These are phyloP conservation scores for Penicillium canariense DNA, from an alignment of 495 filamentous ascomycete genomes.

Conservation along the genomic window DNA sequence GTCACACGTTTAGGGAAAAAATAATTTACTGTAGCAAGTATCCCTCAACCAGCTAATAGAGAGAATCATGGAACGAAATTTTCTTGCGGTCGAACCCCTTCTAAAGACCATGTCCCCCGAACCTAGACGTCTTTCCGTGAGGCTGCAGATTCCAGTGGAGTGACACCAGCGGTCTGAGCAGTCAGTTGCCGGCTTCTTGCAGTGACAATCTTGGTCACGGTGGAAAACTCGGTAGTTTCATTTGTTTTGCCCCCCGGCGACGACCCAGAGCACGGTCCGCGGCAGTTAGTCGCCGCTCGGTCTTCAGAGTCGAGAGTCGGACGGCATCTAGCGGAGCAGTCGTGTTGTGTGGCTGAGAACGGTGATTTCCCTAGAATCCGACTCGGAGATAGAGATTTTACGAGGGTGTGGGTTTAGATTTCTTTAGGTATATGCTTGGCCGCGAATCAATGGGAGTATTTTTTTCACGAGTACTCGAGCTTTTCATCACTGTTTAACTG, in stretches of 20 bases:
- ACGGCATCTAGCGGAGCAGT: background rate
- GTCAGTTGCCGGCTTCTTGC: slow-evolving; percentile 26
- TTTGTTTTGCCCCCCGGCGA: background rate
- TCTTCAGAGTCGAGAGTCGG: background rate
- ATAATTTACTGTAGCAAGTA: background rate
- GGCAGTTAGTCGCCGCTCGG: slow-evolving; percentile 11
- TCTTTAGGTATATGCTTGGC: background rate
- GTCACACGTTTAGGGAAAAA: background rate
- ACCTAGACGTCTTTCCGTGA: slow-evolving; percentile 4
- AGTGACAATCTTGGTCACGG: slow-evolving; percentile 17
- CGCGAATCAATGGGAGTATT: background rate
- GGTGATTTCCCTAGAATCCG: background rate
- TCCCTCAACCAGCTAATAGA: slow-evolving; percentile 1
- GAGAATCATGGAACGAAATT: background rate
- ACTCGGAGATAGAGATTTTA: background rate
- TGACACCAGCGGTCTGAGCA: slow-evolving; percentile 30
- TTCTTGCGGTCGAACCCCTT: background rate
- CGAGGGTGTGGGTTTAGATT: background rate
- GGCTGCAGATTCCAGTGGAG: slow-evolving; percentile 21
- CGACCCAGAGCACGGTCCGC: slow-evolving; percentile 3
- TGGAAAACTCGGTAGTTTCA: background rate
- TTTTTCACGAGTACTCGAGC: background rate
- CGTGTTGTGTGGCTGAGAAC: background rate
- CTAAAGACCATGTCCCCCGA: slow-evolving; percentile 19
- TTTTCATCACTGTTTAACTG: background rate